These are phyloP conservation scores for Schwanniomyces pseudopolymorphus DNA, from an alignment of 805 yeast species.

Conservation along the genomic window DNA sequence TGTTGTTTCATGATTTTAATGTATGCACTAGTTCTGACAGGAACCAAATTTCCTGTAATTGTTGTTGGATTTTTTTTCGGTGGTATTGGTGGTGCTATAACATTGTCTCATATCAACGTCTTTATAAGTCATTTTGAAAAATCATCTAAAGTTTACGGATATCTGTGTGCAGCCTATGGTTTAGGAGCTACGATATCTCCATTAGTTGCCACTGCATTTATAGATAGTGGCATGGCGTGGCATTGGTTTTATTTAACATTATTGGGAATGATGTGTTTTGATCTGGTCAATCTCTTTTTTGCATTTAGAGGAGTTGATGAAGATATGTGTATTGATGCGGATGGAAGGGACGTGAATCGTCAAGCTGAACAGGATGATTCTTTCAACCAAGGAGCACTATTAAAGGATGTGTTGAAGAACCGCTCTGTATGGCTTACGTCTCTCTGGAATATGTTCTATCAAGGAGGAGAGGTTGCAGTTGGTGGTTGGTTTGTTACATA, in stretches of 20 bases:
- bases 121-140: conserved; percentile 51
- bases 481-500: conserved; percentile 75
- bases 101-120: conserved; percentile 51
- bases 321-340: conserved; percentile 40
- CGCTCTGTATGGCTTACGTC: conserved; percentile 49
- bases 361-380: neutral
- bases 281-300: conserved; percentile 30
- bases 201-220: conserved; percentile 57
- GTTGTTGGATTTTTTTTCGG: conserved; percentile 54
- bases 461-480: conserved; percentile 67
- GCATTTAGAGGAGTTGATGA: conserved; percentile 51
- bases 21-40: conserved; percentile 48
- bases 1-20: conserved; percentile 31
- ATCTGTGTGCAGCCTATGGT: conserved; percentile 70
- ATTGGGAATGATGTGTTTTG: conserved; percentile 34
- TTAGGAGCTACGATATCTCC: conserved; percentile 72
- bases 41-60: conserved; percentile 48
- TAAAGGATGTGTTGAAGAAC: conserved; percentile 38
- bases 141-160: conserved; percentile 58
- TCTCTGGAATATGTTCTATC: conserved; percentile 55
- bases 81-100: conserved; percentile 56
- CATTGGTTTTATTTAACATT: conserved; percentile 52
- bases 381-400: conserved; percentile 16
- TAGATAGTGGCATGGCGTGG: conserved; percentile 53
- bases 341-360: conserved; percentile 12